Evolutionary conservation across 2,329 filamentous ascomycete genomes (phyloP), one percentile per base, ranked within the genome.

Genomic region (Neophaeococcomyces aloes): DNA sequence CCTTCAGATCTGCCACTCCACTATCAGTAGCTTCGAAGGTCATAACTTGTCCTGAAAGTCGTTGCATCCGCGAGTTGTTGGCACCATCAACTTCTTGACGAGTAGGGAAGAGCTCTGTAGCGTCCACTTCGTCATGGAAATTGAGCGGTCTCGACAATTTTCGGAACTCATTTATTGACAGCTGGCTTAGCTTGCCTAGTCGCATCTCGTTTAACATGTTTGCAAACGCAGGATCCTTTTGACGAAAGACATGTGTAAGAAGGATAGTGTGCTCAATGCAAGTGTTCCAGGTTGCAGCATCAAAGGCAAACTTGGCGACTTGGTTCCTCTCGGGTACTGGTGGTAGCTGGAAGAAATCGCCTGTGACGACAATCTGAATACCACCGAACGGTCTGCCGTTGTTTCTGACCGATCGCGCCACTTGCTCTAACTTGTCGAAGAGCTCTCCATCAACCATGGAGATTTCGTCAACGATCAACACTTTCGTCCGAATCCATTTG

Each of bases 401-500:
- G 59, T 93, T 94, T 42, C 88, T 79, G 49, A 98, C 79, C 3
- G 72, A 78, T 44, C 89, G 77, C 11, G 88, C 89, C 53, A 98
- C 83, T 48, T 83, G 77, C 49, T 93, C 87, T 14, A 98, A 74
- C 62, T 98, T 98, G 67, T 98, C 91, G 53, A 96, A 98, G 0
- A 98, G 71, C 27, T 95, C 88, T 1, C 86, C 91, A 56, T 98
- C 91, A 3, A 98, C 88, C 93, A 98, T 98, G 10, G 91, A 96
- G 3, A 98, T 81, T 61, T 98, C 91, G 63, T 98, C 91, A 55
- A 98, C 77, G 53, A 98, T 74, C 18, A 98, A 74, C 10, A 86
- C 78, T 58, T 88, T 94, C 0, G 87, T 94, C 45, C 79, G 78
- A 52, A 93, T 66, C 93, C 93, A 98, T 31, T 89, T 77, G 51